Evolutionary conservation across 805 yeast genomes (phyloP).

Genomic region (Kuraishia piskuri): DNA sequence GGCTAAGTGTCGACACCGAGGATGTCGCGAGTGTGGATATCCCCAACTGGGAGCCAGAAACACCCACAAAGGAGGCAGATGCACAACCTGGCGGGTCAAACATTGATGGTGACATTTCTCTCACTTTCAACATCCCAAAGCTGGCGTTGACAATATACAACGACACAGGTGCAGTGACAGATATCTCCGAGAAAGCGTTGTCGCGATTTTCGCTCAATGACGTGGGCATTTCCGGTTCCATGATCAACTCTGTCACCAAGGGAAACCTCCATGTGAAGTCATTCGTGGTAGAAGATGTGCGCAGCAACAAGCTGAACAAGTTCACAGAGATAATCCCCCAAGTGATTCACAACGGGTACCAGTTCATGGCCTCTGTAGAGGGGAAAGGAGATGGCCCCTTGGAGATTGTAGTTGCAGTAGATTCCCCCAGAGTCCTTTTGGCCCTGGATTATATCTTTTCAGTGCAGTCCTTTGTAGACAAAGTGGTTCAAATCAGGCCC

Average conservation of each 20-base stretch:
- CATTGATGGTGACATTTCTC: slow-evolving; percentile 1
- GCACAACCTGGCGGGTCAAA: slow-evolving; percentile 5
- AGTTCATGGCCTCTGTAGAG: slow-evolving; percentile 52
- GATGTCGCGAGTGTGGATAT: background rate
- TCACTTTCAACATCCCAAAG: slow-evolving; percentile 52
- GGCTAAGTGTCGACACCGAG: background rate
- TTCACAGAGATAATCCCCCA: slow-evolving; percentile 80
- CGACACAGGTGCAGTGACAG: slow-evolving; percentile 29
- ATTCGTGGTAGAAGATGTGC: slow-evolving; percentile 68
- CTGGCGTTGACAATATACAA: slow-evolving; percentile 56
- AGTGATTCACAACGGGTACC: slow-evolving; percentile 51
- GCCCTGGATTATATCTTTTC: slow-evolving; percentile 85
- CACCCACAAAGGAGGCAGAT: slow-evolving; percentile 35
- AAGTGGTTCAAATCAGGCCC: slow-evolving; percentile 32
- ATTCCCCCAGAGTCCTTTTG: slow-evolving; percentile 70
- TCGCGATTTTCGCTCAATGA: slow-evolving; percentile 56
- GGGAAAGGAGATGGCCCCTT: slow-evolving; percentile 31
- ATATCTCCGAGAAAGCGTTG: slow-evolving; percentile 32
- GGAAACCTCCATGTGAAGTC: slow-evolving; percentile 62
- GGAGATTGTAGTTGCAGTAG: slow-evolving; percentile 54
- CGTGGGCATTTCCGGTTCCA: slow-evolving; percentile 38
- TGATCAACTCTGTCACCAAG: slow-evolving; percentile 46
- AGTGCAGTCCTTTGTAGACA: slow-evolving; percentile 53
- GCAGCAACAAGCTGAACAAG: slow-evolving; percentile 53
- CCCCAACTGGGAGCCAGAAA: slow-evolving; percentile 47